Base-by-base conservation (phyloP, 139 green algal species). In the Tetradesmus lagerheimii region DNA sequence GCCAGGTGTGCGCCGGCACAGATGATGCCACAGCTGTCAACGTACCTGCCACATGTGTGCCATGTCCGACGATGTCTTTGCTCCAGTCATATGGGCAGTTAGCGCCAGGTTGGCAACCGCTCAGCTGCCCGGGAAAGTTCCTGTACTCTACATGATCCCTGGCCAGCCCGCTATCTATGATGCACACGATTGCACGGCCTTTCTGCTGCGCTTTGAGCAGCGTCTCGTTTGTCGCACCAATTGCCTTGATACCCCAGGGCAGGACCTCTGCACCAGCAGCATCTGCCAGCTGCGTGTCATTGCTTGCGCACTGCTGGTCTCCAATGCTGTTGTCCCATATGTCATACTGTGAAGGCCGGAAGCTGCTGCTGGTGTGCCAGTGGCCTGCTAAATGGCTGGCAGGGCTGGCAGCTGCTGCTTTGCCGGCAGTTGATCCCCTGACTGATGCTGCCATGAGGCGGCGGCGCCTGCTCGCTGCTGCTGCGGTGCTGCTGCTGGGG, bases 91-190 rank as follows among this genome's bases (percentile, higher is more conserved):
- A 91, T 15, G 77, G 77, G 78, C 87, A 91, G n/a, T 64, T 35
- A 12, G 53, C 4, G 53, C 47, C 47, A 4, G 11, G 2, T 5
- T 57, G 37, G 57, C 87, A 91, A 39, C 87, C 87, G 18, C 18
- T 39, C 16, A 91, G n/a, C 14, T 80, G 41, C 85, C 85, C 23
- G 29, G 53, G 15, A 12, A 14, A 64, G 16, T 11, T 76, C 9
- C 20, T 77, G 74, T 89, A 89, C 38, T 91, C 87, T 9, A 57
- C 57, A 37, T 91, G 87, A 14, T 47, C 35, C 38, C 5, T 16
- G 38, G 74, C 85, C 34, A 91, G 2, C 3, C 87, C 87, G 31
- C 87, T 91, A 79, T 91, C 87, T 27, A 91, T 87, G n/a, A 91
- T 74, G 38, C 87, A 91, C 27, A 91, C 78, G 0, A 86, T 91